Evolutionary conservation across 306 rosid genomes (phyloP).

Genomic region (cucumber (Cucumis sativus)): DNA sequence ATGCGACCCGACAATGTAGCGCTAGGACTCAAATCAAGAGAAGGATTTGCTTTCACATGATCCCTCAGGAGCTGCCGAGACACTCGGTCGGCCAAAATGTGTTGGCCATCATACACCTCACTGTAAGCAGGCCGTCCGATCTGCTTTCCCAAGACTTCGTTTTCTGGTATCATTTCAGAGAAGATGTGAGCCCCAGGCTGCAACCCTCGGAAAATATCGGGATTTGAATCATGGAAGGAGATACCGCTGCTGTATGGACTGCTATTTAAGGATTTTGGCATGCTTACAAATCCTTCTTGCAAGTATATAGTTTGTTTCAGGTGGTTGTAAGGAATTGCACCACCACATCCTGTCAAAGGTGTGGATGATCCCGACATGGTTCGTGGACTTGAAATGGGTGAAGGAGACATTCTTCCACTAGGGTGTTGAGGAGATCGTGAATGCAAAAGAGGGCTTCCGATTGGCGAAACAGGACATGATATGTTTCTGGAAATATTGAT

Average conservation of each 20-base stretch:
- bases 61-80: slow-evolving; percentile 70
- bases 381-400: slow-evolving; percentile 94
- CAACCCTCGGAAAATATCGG: slow-evolving; percentile 63
- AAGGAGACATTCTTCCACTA: slow-evolving; percentile 85
- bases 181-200: slow-evolving; percentile 61
- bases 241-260: slow-evolving; percentile 35
- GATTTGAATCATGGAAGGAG: slow-evolving; percentile 49
- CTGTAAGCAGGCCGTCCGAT: slow-evolving; percentile 29
- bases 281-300: slow-evolving; percentile 67
- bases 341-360: slow-evolving; percentile 68
- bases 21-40: slow-evolving; percentile 59
- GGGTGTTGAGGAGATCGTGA: slow-evolving; percentile 88
- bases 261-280: slow-evolving; percentile 46
- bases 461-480: slow-evolving; percentile 96
- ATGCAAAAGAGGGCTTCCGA: slow-evolving; percentile 92
- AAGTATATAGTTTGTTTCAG: slow-evolving; percentile 43
- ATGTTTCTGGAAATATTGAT: slow-evolving; percentile 64
- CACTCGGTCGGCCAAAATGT: slow-evolving; percentile 85
- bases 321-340: slow-evolving; percentile 67
- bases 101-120: slow-evolving; percentile 62
- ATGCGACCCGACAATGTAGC: slow-evolving; percentile 45
- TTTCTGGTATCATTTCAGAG: slow-evolving; percentile 56
- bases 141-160: slow-evolving; percentile 47
- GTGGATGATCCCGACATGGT: slow-evolving; percentile 91
- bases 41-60: slow-evolving; percentile 42